Evolutionary conservation across 140 eudicot genomes (phyloP), one percentile per base, ranked within the genome.

Genomic region (Erigeron philadelphicus): DNA sequence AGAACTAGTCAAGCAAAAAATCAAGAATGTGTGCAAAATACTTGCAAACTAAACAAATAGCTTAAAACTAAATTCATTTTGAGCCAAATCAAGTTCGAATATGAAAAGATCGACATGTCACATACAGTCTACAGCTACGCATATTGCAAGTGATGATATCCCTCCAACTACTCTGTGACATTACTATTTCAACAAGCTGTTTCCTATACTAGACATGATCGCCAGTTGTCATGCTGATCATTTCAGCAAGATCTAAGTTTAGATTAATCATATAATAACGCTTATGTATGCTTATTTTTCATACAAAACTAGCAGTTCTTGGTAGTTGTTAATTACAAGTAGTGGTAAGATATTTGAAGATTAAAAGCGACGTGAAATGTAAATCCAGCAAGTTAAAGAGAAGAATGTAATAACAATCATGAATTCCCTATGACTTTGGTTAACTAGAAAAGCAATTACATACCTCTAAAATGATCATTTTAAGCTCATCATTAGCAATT

Each of bases 381-480:
- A 72, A 17, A 35, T 31, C 48, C 42, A 72, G 15, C 8, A 44
- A 18, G 55, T 35, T 23, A 65, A 66, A 48, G 10, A 16, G 23
- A 73, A 31, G 18, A 50, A 42, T 11, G 70, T 54, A 50, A 55
- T 63, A 55, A 21, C 19, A 38, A 18, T 60, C 55, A 68, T 5
- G 55, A 18, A 8, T 38, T 7, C 5, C 40, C 43, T 40, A 55
- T 46, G 21, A 45, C 23, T 73, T 50, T 52, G 19, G 56, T 23
- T 43, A 64, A 43, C 66, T 64, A 73, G 58, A 11, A 53, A 72
- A 57, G n/a, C 68, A 16, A 60, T 38, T 61, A 9, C 79, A 23
- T 70, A 88, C 98, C 98, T 86, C 83, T 7, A 47, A 63, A 48
- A 42, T 47, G 47, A 88, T 71, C 40, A 40, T 52, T 53, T 12